These are phyloP conservation scores for Solanum pimpinellifolium DNA, from an alignment of 257 asterid genomes.

Conservation along the genomic window DNA sequence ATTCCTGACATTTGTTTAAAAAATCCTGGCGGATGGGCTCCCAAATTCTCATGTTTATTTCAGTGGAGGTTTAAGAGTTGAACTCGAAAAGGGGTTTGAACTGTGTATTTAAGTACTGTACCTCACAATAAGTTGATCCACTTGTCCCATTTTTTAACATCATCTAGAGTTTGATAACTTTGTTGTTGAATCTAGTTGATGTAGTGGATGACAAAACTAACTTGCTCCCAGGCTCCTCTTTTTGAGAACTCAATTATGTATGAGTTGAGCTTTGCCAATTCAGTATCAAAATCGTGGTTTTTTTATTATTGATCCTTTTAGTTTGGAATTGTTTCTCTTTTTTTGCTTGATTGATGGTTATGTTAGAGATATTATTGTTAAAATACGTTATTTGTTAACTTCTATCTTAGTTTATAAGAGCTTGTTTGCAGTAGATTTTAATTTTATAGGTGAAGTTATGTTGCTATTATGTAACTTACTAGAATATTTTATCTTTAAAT, in stretches of 20 bases:
- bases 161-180: neutral
- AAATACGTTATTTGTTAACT: no score
- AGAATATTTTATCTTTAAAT: no score
- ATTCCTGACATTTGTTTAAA: neutral
- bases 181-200: neutral
- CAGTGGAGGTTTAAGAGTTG: neutral
- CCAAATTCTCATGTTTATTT: neutral
- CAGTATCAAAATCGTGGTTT: neutral
- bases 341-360: neutral
- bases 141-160: neutral
- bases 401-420: no score
- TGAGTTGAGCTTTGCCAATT: no score
- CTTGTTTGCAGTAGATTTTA: no score
- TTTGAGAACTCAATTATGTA: neutral
- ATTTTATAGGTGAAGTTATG: no score
- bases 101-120: neutral
- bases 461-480: no score
- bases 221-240: neutral
- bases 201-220: neutral
- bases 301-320: neutral
- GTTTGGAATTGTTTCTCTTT: no score
- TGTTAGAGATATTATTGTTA: no score
- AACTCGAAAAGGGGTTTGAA: neutral
- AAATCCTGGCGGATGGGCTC: neutral
- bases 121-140: neutral